Base-by-base conservation (phyloP, 768 basidiomycete genomes). In the Phallus indusiatus region DNA sequence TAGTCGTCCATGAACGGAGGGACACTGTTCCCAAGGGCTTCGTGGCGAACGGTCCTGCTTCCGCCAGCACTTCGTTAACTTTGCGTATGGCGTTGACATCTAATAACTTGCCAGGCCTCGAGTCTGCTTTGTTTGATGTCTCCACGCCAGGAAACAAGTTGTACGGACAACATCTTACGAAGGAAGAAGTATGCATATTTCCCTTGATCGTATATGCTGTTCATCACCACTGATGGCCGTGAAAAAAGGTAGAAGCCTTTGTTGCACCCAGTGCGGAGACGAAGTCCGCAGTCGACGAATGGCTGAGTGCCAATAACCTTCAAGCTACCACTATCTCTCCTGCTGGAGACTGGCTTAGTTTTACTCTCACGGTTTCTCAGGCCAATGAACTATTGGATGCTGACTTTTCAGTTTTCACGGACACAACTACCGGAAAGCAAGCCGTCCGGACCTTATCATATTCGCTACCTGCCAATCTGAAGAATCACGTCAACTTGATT, bases 91-190 rank as follows among this genome's bases (percentile, higher is more conserved):
- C 69, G 3, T 68, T 77, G 53, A 66, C 65, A 20, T 71, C 71
- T 55, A 69, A 63, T 53, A 65, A 77, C 61, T 68, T 71, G 28
- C 58, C 58, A 10, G 74, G 74, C 10, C 72, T 77, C 8, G 69
- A 75, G 62, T 65, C 70, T 53, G 68, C 65, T 8, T 68, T 75
- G 20, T 64, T 68, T 60, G 72, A 67, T 47, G 73, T 75, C 62
- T 73, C 72, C 61, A 72, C 71, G 1, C 75, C 76, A 4, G 63
- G 64, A 33, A 75, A 67, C 62, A 61, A 67, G 10, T 53, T 63
- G 8, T 76, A 72, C 62, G 72, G 75, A 16, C 68, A 75, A 62
- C 72, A 73, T 55, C 59, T 77, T 37, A 70, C 63, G 57, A 67
- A 69, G 63, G 75, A 72, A 12, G 69, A 76, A 68, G 75, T 77